Conservation (phyloP, 495 filamentous ascomycete genomes). For the Penicillium verhagenii region DNA sequence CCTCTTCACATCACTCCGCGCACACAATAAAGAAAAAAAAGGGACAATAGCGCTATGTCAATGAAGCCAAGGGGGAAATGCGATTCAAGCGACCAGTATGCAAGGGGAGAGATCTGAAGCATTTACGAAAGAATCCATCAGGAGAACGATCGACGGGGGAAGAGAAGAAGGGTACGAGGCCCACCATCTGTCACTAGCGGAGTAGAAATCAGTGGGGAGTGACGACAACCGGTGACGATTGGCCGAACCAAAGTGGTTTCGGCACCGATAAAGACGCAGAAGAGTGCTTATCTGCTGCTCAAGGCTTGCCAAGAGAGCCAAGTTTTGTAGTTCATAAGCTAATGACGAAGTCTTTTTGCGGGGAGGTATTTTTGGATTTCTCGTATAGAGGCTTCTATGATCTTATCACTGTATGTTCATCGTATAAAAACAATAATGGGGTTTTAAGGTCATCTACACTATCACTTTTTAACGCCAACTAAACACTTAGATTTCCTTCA, state of each 20-base stretch:
- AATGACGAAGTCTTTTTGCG: neutral
- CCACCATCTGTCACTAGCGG: conserved; percentile 5
- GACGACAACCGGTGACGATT: neutral
- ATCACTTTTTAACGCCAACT: too few species aligned
- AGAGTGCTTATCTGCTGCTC: neutral
- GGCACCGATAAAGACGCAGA: neutral
- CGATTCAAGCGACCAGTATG: neutral
- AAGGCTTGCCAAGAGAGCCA: conserved; percentile 8
- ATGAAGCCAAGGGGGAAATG: conserved; percentile 14
- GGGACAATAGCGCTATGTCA: too few species aligned
- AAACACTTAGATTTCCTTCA: too few species aligned
- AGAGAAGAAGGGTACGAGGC: conserved; percentile 8
- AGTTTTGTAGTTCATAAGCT: neutral
- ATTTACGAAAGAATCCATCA: conserved; percentile 4
- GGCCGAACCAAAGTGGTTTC: neutral
- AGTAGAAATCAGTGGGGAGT: neutral
- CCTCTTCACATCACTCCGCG: conserved; percentile 21
- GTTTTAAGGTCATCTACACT: too few species aligned
- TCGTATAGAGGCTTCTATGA: too few species aligned
- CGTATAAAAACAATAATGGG: too few species aligned
- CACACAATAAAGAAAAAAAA: conserved; percentile 7
- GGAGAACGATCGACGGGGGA: conserved; percentile 1
- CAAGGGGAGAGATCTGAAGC: neutral
- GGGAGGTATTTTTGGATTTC: too few species aligned
- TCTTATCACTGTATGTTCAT: too few species aligned